Evolutionary conservation across 441 rosid genomes (phyloP).

Genomic region (Isatis lusitanica): DNA sequence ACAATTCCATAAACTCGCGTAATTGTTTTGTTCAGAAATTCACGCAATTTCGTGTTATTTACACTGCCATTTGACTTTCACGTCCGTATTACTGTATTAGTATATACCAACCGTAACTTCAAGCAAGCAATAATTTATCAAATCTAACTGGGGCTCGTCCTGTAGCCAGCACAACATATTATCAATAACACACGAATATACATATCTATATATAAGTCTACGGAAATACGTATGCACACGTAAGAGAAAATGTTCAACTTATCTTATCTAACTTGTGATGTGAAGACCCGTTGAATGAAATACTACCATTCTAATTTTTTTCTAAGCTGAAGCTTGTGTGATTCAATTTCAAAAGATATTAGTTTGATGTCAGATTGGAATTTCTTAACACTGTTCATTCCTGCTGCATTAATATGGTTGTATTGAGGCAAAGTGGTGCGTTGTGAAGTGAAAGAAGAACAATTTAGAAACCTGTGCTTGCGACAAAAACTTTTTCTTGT

Average conservation of each 20-base stretch:
- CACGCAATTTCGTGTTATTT: conserved; percentile 7
- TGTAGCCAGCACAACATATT: conserved; percentile 25
- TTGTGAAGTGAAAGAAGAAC: too few species aligned
- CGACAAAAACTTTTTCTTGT: too few species aligned
- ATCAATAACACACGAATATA: background rate
- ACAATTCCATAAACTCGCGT: background rate
- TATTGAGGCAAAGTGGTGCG: too few species aligned
- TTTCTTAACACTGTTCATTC: too few species aligned
- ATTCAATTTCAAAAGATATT: too few species aligned
- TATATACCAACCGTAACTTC: conserved; percentile 15
- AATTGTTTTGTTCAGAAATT: background rate
- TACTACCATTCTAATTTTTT: too few species aligned
- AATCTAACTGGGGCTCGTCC: conserved; percentile 16
- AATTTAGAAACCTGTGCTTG: too few species aligned
- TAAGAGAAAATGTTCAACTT: background rate
- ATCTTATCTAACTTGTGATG: conserved; percentile 16
- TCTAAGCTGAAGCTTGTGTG: too few species aligned
- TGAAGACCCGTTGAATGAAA: background rate
- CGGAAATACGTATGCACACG: conserved; percentile 12
- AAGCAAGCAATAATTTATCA: background rate
- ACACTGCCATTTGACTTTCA: conserved; percentile 27
- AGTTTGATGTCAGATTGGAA: too few species aligned
- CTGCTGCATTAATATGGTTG: too few species aligned
- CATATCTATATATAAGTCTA: background rate
- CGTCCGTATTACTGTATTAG: background rate